These are phyloP conservation scores for Cymodocea nodosa DNA, from an alignment of 116 monocot genomes.

Conservation along the genomic window DNA sequence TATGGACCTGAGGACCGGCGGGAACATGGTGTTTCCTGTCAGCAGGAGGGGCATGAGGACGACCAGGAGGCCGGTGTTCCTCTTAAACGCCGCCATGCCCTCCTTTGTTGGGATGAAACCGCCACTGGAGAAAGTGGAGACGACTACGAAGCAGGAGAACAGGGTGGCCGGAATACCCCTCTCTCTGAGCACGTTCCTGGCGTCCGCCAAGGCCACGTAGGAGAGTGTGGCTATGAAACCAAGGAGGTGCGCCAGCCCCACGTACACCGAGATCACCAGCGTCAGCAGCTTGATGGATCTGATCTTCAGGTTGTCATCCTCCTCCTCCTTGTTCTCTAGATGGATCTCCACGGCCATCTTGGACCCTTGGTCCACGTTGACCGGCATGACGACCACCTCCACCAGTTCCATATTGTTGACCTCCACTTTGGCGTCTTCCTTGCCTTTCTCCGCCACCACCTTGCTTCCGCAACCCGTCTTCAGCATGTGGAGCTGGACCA, in stretches of 20 bases:
- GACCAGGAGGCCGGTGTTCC: conserved; percentile 30
- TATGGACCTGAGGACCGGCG: conserved; percentile 20
- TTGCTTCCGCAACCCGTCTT: background rate
- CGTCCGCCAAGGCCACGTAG: conserved; percentile 17
- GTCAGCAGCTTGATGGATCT: conserved; percentile 6
- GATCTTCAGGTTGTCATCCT: background rate
- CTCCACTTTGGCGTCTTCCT: background rate
- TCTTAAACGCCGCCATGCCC: conserved; percentile 36
- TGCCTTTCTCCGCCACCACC: background rate
- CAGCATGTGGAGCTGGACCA: conserved; percentile 19
- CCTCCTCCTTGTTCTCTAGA: background rate
- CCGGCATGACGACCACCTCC: background rate
- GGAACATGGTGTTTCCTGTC: conserved; percentile 41
- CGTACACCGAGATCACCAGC: conserved; percentile 24
- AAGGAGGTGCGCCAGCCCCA: conserved; percentile 11
- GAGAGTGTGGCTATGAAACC: conserved; percentile 16
- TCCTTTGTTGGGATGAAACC: conserved; percentile 58
- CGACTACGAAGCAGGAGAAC: conserved; percentile 22
- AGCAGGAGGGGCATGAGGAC: conserved; percentile 17
- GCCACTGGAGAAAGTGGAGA: conserved; percentile 49
- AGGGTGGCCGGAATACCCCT: conserved; percentile 17
- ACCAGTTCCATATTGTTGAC: background rate
- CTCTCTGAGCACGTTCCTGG: conserved; percentile 17
- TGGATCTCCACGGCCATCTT: background rate
- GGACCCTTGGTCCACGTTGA: background rate